phyloP scores from a whole-genome alignment of 1,139 yeast genomes.

The Saccharomycopsis hybrid region DNA sequence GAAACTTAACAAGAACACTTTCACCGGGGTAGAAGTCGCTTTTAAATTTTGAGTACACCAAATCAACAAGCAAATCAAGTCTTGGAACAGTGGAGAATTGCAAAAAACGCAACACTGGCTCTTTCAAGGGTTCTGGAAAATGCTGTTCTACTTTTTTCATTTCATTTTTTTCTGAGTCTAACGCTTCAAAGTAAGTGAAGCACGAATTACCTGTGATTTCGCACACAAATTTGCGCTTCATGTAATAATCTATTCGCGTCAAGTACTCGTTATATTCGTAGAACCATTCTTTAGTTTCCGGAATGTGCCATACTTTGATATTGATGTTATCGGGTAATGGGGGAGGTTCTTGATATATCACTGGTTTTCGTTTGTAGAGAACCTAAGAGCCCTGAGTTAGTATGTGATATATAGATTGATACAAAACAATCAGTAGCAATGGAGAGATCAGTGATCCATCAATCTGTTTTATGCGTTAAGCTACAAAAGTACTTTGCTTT shows the following conservation, averaged over 20 bases:
- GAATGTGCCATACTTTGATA: conserved; percentile 67
- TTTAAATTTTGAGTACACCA: conserved; percentile 70
- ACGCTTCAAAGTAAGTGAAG: conserved; percentile 84
- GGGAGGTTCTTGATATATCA: conserved; percentile 50
- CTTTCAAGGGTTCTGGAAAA: conserved; percentile 88
- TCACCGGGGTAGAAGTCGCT: conserved; percentile 92
- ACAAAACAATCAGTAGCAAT: too few species aligned
- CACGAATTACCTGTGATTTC: conserved; percentile 95
- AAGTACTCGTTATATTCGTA: conserved; percentile 68
- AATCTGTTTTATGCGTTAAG: too few species aligned
- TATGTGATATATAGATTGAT: too few species aligned
- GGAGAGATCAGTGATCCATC: too few species aligned
- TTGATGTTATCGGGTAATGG: conserved; percentile 46
- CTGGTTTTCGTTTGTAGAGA: conserved; percentile 65
- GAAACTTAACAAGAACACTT: conserved; percentile 52
- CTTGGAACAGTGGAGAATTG: conserved; percentile 83
- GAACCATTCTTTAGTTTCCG: conserved; percentile 88
- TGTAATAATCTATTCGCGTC: conserved; percentile 61
- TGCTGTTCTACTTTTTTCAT: conserved; percentile 65
- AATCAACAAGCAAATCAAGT: conserved; percentile 81
- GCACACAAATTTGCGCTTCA: conserved; percentile 77
- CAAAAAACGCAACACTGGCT: conserved; percentile 77
- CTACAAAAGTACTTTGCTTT: too few species aligned
- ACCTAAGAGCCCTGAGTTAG: conserved; percentile 47
- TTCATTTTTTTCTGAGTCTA: conserved; percentile 65